Evolutionary conservation across 495 filamentous ascomycete species (phyloP), one percentile per base, ranked within the genome.

Genomic region (Penicillium herquei): DNA sequence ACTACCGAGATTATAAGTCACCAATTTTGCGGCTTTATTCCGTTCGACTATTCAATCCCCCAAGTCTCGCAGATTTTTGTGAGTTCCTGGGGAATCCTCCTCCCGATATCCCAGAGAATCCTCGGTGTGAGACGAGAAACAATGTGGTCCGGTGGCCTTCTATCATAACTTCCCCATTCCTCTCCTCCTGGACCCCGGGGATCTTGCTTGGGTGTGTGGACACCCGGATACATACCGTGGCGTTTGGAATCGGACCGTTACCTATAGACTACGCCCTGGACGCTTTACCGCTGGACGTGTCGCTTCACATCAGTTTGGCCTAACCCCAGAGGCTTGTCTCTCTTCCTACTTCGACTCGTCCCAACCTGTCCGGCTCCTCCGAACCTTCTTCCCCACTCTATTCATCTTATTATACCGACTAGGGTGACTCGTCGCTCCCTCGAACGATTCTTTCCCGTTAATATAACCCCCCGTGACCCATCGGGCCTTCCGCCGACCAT

Each of bases 141-240:
- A 67, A 73, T 76, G 71, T 65, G 64, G 69, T 58, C 57, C 55
- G 50, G 62, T 64, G 62, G 58, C 54, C 55, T 59, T 58, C 53
- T 56, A 59, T 62, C 67, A 61, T 74, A 63, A 69, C 56, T 46
- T 57, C 59, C 34, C 66, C 56, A 49, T 54, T 61, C 61, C 65
- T 53, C 50, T 52, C 55, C 37, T 63, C 55, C 42, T 54, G 56
- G 54, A 51, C 54, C 45, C 26, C 47, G 49, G 51, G 40, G 60
- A 47, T 58, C 51, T 61, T 58, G 49, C 42, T 51, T 46, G 51
- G 45, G 26, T 30, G 32, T 43, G 48, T 59, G 46, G 44, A 49
- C 37, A 43, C 34, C 33, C 54, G 32, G 14, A 52, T 45, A 51
- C 52, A 63, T 59, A 55, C 57, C 57, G 56, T 62, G 45, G 47